phyloP scores from a whole-genome alignment of 495 filamentous ascomycete genomes.

The Penicillium flavigenum region DNA sequence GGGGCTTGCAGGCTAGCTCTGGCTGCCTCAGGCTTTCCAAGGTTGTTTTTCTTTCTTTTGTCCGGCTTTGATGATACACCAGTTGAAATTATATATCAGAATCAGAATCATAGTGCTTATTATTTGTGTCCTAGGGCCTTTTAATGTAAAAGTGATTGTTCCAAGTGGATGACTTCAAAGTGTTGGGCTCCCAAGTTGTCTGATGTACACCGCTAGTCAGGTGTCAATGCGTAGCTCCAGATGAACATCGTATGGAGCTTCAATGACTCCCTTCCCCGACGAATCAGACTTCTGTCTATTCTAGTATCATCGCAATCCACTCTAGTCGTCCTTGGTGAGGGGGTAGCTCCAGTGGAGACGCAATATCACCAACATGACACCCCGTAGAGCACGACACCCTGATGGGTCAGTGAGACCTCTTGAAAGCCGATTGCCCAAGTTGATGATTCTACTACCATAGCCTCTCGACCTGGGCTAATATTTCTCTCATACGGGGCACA shows the following conservation, averaged over 20 bases:
- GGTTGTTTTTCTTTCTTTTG: conserved; percentile 12
- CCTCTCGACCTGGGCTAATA: too few species aligned
- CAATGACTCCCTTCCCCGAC: not conserved
- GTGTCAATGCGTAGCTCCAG: conserved; percentile 14
- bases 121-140: conserved; percentile 1
- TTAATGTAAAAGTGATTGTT: not conserved
- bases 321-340: too few species aligned
- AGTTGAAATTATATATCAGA: conserved; percentile 32
- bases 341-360: too few species aligned
- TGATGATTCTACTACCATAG: too few species aligned
- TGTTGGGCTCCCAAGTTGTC: conserved; percentile 1
- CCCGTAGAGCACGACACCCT: too few species aligned
- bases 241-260: not conserved
- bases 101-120: conserved; percentile 26
- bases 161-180: not conserved
- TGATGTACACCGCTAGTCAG: conserved; percentile 20
- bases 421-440: too few species aligned
- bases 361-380: too few species aligned
- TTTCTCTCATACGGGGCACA: too few species aligned
- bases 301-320: too few species aligned
- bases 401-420: too few species aligned
- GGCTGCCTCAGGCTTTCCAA: conserved; percentile 12
- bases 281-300: not conserved
- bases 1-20: not conserved
- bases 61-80: conserved; percentile 33